Conservation (phyloP, 2,329 filamentous ascomycete genomes). For the Aspergillus felis region DNA sequence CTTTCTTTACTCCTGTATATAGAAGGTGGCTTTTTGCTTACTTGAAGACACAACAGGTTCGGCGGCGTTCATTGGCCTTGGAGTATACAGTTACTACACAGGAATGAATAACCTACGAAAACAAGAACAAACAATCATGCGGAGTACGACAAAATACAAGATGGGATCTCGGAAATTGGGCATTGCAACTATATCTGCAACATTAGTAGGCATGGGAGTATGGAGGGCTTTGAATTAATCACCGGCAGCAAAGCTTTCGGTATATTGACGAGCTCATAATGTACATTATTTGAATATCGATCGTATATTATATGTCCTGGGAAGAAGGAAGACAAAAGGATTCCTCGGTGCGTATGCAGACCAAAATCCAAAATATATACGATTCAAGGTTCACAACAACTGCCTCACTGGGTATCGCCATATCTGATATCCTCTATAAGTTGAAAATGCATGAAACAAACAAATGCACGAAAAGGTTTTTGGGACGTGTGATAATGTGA, state of each 20-base stretch:
- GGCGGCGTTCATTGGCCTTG: conserved; percentile 70
- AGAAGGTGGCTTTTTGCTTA: conserved; percentile 6
- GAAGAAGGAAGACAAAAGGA: not conserved
- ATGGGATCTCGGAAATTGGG: conserved; percentile 67
- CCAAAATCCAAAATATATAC: conserved; percentile 8
- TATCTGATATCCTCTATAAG: conserved; percentile 32
- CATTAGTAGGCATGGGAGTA: conserved; percentile 65
- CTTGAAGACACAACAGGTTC: conserved; percentile 52
- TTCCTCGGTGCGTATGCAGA: not conserved
- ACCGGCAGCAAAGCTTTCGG: not conserved
- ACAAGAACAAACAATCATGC: conserved; percentile 59
- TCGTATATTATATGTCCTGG: not conserved
- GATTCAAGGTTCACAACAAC: conserved; percentile 20
- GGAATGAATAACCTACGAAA: conserved; percentile 68
- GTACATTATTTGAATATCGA: not conserved
- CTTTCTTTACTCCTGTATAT: not conserved
- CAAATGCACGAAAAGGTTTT: conserved; percentile 9
- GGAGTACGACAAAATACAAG: conserved; percentile 67
- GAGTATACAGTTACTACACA: conserved; percentile 71
- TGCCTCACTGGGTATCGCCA: conserved; percentile 35
- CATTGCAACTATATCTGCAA: conserved; percentile 64
- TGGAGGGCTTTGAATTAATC: conserved; percentile 61
- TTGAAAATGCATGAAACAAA: conserved; percentile 22
- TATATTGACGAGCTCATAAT: not conserved
- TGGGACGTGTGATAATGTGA: conserved; percentile 1